Percentiles rank a stretch among this genome's conserved stretches.
Evolutionary conservation across 2,329 filamentous ascomycete species (phyloP).

Genomic region (Myrmaecium sp.): DNA sequence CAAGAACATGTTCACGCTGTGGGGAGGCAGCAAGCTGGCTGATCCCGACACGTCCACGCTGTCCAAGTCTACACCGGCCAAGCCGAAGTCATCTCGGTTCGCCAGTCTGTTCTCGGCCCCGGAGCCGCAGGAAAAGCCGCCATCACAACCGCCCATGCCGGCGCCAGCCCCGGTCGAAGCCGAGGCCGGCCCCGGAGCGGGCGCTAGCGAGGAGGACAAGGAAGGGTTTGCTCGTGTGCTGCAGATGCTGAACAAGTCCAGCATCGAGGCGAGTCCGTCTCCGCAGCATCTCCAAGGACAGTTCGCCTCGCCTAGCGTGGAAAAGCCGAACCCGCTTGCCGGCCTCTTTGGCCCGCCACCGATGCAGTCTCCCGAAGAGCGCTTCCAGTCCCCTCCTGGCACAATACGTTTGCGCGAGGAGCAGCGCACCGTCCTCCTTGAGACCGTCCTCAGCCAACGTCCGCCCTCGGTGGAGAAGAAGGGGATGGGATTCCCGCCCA

Average conservation of each 20-base stretch:
- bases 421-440: no score
- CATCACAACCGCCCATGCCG: conserved; percentile 2
- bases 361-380: no score
- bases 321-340: no score
- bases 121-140: conserved; percentile 12
- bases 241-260: conserved; percentile 52
- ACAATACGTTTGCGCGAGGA: no score
- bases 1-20: conserved; percentile 53
- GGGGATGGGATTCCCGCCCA: no score
- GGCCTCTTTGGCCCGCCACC: no score
- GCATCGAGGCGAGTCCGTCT: conserved; percentile 8
- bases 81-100: conserved; percentile 67
- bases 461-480: no score
- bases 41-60: conserved; percentile 11
- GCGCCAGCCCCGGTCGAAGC: conserved; percentile 7
- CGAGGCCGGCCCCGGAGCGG: conserved; percentile 12
- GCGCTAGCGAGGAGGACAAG: conserved; percentile 49
- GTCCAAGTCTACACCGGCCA: conserved; percentile 28
- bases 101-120: conserved; percentile 48
- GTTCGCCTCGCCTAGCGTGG: no score
- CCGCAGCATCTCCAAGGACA: no score
- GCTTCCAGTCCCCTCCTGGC: no score
- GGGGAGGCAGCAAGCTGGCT: conserved; percentile 23
- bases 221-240: conserved; percentile 73
- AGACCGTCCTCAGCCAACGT: no score